Evolutionary conservation across 106 monocot species (phyloP), one percentile per base, ranked within the genome.

Genomic region (Allium sativum): DNA sequence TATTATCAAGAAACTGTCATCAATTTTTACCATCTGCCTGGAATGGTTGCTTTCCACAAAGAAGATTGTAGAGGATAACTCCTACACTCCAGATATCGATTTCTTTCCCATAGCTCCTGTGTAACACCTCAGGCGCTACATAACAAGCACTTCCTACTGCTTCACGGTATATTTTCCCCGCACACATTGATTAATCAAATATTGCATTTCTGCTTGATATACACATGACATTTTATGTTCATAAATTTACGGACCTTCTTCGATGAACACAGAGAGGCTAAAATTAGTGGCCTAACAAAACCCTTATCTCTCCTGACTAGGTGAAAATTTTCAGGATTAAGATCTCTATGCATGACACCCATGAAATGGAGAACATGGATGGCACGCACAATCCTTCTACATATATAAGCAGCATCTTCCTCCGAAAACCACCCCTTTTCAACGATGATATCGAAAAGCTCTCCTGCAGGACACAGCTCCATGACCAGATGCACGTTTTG

Each of bases 321-420:
- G 22, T 81, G 55, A 55, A 88, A 84, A 52, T 88, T 88, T 73
- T 88, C 88, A 1, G 80, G 84, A 72, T 88, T 88, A 9, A 84
- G 70, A 55, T 88, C 84, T 53, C 88, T 59, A 54, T 88, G 84
- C 52, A 88, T 65, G 45, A 89, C 89, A 55, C 89, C 89, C 89
- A 89, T 89, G 76, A 84, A 83, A 54, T 88, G 87, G 62, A 83
- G 83, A 14, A 74, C 77, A 19, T 88, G 80, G 13, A 88, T 83
- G 7, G 80, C 80, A 11, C 64, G 71, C n/a, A 83, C 74, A 44
- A 88, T 80, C 42, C 68, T 71, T 47, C 87, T 62, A 43, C 62
- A 74, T 1, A 88, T 61, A 3, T 65, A 71, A 1, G 83, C 83
- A 3, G 83, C 83, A 53, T 73, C 52, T 7, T 61, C 40, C 72